Base-by-base conservation (phyloP, 768 basidiomycete genomes). In the Boletus barrowsii region DNA sequence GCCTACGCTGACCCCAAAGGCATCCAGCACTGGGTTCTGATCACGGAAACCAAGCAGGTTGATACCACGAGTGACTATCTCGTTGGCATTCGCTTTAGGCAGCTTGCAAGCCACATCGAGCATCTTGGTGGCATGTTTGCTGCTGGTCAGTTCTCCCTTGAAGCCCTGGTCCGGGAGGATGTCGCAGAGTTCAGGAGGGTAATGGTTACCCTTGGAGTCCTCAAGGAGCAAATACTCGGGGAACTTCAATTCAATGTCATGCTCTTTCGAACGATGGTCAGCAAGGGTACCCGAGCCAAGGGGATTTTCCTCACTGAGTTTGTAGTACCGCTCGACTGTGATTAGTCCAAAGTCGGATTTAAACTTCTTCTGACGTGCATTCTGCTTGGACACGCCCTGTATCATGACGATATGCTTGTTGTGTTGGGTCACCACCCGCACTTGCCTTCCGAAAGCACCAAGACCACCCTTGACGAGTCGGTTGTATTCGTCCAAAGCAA, bases 361-460 rank as follows among this genome's bases (percentile, higher is more conserved):
- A 3, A 88, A 65, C 3, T 65, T 67, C 63, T 84, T 15, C 47
- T 75, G 63, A 13, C 54, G 63, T 3, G 80, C 69, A 6, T 55
- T 76, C 30, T 54, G 18, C 17, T 73, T 69, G 11, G 78, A 73
- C 3, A 87, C 57, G 3, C 72, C 67, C 63, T 82, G 82, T 62
- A 92, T 87, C 64, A 90, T 78, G 0, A 84, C 82, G 64, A 87
- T 87, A 63, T 69, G 80, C 51, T 87, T 83, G 13, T 80, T 80
- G 10, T 89, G 75, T 66, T 83, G 83, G 2, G 71, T 79, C 2
- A 81, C 79, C 60, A 93, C 75, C 29, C 89, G 75, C 3, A 92
- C 77, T 13, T 86, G 81, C 49, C 74, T 79, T 26, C 80, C 83
- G 57, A 90, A 92, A 1, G 73, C 78, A 17, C 71, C 72, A 2